Evolutionary conservation across 305 asterid species (phyloP), one percentile per base, ranked within the genome.

Genomic region (Fraxinus sp.): DNA sequence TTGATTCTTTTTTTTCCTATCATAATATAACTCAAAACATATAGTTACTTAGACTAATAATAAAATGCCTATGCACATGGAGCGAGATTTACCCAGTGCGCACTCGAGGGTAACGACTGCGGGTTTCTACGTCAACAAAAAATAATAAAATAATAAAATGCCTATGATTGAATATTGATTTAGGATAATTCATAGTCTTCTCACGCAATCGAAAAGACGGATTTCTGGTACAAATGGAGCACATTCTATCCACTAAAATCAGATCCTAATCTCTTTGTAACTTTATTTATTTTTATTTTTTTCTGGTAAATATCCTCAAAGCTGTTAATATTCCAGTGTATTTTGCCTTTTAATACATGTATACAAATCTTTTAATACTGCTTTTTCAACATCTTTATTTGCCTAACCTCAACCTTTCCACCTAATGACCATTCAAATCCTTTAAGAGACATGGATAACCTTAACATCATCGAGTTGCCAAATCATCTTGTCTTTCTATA

Each of bases 231-330:
- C 13, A 22, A 64, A 59, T 76, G 22, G 55, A 32, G 49, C 90
- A 88, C 90, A 82, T 88, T 86, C 89, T 77, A 86, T 81, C 89
- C 90, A 85, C 88, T 84, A 74, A 78, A 78, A 39, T 66, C 62
- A 4, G 68, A 82, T 64, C 77, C 22, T 76, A 70, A 30, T 70
- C 41, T 82, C 70, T 78, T 82, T 57, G 49, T 44, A 68, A 78
- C 57, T 71, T 77, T 81, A 0, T 13, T 46, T 33, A 4, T 33
- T 4, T 33, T 33, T 52, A 32, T 32, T 36, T 35, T 83, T 59
- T 68, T 64, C 52, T 76, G 52, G 35, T 64, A 66, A 76, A 79
- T 68, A 79, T 22, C 41, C 18, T 55, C 64, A 79, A 82, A 80
- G 83, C 79, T 64, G 79, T 52, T 74, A 59, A 59, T 33, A 30